Conservation (phyloP, 1,284 basidiomycete genomes). For the Boletellus sp. region DNA sequence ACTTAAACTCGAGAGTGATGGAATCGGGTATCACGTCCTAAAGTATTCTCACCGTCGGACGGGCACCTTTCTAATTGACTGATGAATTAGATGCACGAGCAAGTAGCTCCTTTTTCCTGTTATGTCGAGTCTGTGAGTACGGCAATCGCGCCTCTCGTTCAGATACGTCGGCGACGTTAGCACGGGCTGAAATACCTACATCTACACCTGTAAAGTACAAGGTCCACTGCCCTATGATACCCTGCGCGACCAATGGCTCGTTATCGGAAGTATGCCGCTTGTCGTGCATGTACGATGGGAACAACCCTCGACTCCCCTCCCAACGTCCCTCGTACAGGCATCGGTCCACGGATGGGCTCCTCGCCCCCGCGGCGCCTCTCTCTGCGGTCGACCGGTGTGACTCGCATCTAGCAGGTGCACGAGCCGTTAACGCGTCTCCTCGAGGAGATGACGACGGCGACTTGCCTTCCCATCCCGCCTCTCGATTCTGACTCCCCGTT, state of each 20-base stretch:
- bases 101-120: background rate
- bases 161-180: background rate
- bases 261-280: conserved; percentile 6
- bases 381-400: conserved; percentile 8
- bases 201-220: background rate
- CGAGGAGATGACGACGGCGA: background rate
- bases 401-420: conserved; percentile 12
- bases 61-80: conserved; percentile 5
- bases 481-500: conserved; percentile 18
- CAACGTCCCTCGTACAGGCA: conserved; percentile 21
- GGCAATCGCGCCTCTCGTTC: background rate
- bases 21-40: conserved; percentile 50
- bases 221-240: background rate
- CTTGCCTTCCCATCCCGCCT: conserved; percentile 19
- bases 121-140: background rate
- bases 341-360: conserved; percentile 20
- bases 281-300: conserved; percentile 23
- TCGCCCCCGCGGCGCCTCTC: background rate
- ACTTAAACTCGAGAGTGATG: conserved; percentile 41
- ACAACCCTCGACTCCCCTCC: conserved; percentile 24
- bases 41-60: conserved; percentile 41
- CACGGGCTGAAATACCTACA: background rate
- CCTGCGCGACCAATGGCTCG: background rate
- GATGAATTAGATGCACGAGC: background rate
- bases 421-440: background rate